Percentiles rank a stretch among this genome's conserved stretches.
phyloP scores from a whole-genome alignment of 352 stramenopile species.

The Globisporangium carolinianum region DNA sequence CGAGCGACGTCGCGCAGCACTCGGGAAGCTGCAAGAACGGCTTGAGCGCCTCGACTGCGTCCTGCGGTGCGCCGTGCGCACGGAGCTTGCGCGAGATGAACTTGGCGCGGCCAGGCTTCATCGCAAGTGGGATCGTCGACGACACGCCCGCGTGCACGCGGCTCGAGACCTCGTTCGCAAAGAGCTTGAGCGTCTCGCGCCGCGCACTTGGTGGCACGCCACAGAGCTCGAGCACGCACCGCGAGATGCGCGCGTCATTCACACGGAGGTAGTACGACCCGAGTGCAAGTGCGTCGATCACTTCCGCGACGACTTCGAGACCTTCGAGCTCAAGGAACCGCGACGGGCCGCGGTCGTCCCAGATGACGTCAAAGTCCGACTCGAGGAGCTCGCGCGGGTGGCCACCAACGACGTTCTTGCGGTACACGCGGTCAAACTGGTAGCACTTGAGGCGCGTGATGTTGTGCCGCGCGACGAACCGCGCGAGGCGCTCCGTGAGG shows the following conservation, averaged over 20 bases:
- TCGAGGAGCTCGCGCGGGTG: constrained; percentile 79
- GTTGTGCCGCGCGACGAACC: constrained; percentile 77
- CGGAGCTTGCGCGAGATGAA: constrained; percentile 68
- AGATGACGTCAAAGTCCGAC: constrained; percentile 82
- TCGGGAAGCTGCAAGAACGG: constrained; percentile 75
- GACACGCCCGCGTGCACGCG: constrained; percentile 54
- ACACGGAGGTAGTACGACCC: constrained; percentile 76
- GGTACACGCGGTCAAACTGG: constrained; percentile 82
- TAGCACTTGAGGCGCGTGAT: constrained; percentile 78
- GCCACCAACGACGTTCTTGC: constrained; percentile 60
- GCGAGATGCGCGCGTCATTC: constrained; percentile 70
- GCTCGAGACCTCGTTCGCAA: constrained; percentile 70
- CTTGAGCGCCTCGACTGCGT: constrained; percentile 48
- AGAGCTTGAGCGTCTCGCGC: constrained; percentile 64
- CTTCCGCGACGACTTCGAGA: constrained; percentile 68
- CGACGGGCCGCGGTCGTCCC: constrained; percentile 58
- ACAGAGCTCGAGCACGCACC: constrained; percentile 65
- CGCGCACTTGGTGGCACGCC: constrained; percentile 38
- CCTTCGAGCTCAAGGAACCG: constrained; percentile 74
- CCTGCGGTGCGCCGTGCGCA: constrained; percentile 41
- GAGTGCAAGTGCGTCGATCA: constrained; percentile 59
- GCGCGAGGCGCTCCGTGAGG: constrained; percentile 73
- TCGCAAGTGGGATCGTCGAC: constrained; percentile 44
- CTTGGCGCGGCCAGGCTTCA: constrained; percentile 68
- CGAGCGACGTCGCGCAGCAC: constrained; percentile 48